Evolutionary conservation across 2,329 filamentous ascomycete species (phyloP).

Genomic region (Didymella lethalis): DNA sequence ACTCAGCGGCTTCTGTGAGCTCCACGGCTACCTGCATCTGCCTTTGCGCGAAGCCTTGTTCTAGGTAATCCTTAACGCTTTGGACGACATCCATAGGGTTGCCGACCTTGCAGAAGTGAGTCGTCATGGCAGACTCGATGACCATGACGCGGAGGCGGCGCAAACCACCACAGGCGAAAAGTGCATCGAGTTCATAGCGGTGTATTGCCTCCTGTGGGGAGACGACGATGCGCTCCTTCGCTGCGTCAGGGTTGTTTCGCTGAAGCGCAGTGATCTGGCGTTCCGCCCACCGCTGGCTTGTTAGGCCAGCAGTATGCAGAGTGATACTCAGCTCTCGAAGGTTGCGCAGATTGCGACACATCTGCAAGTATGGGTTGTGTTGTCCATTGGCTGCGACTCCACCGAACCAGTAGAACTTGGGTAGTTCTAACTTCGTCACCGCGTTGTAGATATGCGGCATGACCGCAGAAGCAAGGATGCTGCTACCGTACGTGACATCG

Average conservation of each 20-base stretch:
- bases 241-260: slow-evolving; percentile 77
- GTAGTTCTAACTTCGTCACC: slow-evolving; percentile 55
- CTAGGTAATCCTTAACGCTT: slow-evolving; percentile 8
- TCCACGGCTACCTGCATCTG: not conserved
- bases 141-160: slow-evolving; percentile 76
- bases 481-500: slow-evolving; percentile 22
- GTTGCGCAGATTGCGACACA: slow-evolving; percentile 82
- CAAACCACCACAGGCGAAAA: slow-evolving; percentile 76
- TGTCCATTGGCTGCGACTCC: slow-evolving; percentile 83
- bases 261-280: slow-evolving; percentile 69
- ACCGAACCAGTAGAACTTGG: slow-evolving; percentile 57
- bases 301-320: slow-evolving; percentile 80
- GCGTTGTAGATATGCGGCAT: slow-evolving; percentile 20
- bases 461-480: slow-evolving; percentile 13
- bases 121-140: slow-evolving; percentile 66
- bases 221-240: slow-evolving; percentile 80
- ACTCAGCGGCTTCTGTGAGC: not conserved
- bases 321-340: slow-evolving; percentile 82
- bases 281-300: slow-evolving; percentile 70
- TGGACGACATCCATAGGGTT: slow-evolving; percentile 10
- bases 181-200: slow-evolving; percentile 76
- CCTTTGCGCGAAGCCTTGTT: slow-evolving; percentile 11
- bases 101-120: slow-evolving; percentile 69
- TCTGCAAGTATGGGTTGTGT: slow-evolving; percentile 87
- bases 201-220: slow-evolving; percentile 80